Conservation (phyloP, 352 stramenopile species). For the Pythium rhizo-oryzae region DNA sequence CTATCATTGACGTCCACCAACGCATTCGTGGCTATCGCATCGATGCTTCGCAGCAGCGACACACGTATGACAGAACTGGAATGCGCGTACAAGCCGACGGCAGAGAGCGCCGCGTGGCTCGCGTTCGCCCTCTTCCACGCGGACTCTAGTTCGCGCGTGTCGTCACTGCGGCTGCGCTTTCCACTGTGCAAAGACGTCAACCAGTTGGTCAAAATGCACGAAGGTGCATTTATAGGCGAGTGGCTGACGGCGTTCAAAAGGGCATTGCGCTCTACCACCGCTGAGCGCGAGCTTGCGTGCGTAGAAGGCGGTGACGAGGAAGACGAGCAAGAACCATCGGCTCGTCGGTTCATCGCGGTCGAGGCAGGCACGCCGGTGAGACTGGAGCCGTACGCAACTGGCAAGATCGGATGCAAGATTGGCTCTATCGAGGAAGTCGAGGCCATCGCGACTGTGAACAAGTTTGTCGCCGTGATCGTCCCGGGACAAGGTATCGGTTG, state of each 20-base stretch:
- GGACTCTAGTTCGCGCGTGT: slow-evolving; percentile 33
- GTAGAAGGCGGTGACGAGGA: too few relatives aligned
- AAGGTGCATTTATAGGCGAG: too few relatives aligned
- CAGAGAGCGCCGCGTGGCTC: slow-evolving; percentile 36
- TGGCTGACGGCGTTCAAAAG: slow-evolving; percentile 11
- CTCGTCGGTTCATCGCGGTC: neutral
- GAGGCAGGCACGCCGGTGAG: neutral
- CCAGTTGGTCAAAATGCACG: neutral
- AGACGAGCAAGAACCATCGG: too few relatives aligned
- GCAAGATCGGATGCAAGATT: neutral
- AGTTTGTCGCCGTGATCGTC: neutral
- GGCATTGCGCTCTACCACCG: neutral
- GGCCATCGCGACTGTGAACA: neutral
- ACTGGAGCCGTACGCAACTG: neutral
- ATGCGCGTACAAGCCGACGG: neutral
- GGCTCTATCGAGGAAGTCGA: neutral
- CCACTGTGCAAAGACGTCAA: neutral
- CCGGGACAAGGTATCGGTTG: neutral
- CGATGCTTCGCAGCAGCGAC: neutral
- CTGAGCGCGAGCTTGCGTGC: neutral
- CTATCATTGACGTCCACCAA: neutral
- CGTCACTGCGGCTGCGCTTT: slow-evolving; percentile 28
- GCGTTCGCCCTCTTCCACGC: slow-evolving; percentile 45
- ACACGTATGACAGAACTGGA: slow-evolving; percentile 4
- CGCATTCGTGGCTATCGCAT: neutral